Conservation (phyloP, 495 filamentous ascomycete species). For the Trichoderma reesei region DNA sequence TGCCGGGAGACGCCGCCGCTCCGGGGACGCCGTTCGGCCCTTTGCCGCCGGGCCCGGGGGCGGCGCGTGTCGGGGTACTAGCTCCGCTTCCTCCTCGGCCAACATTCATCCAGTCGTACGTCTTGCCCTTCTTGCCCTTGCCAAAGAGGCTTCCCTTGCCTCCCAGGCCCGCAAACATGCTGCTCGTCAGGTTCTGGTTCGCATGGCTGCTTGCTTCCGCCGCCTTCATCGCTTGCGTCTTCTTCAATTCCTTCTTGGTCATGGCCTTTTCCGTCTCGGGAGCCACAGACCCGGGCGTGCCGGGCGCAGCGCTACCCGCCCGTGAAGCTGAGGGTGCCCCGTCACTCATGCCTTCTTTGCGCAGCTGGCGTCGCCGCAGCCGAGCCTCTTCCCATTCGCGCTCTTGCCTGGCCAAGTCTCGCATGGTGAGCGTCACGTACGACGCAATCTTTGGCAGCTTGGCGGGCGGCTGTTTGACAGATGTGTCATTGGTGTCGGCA, state of each 20-base stretch:
- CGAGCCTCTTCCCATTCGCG: constrained; percentile 40
- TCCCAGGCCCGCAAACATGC: constrained; percentile 40
- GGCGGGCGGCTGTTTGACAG: constrained; percentile 10
- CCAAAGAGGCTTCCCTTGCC: constrained; percentile 29
- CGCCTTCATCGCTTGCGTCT: constrained; percentile 39
- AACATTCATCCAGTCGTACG: constrained; percentile 51
- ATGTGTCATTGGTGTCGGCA: constrained; percentile 17
- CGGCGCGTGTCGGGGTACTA: constrained; percentile 32
- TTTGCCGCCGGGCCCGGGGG: constrained; percentile 19
- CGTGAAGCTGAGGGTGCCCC: constrained; percentile 27
- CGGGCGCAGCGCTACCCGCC: constrained; percentile 25
- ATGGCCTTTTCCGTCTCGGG: constrained; percentile 38
- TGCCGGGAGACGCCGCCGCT: constrained; percentile 21
- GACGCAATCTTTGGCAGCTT: constrained; percentile 13
- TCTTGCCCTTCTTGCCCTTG: constrained; percentile 46
- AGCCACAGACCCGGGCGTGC: constrained; percentile 37
- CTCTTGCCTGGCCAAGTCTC: constrained; percentile 27
- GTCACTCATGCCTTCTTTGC: constrained; percentile 32
- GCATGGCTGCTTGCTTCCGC: constrained; percentile 45
- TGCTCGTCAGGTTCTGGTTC: constrained; percentile 45
- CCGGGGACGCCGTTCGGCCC: constrained; percentile 20
- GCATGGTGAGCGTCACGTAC: constrained; percentile 28
- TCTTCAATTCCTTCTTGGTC: constrained; percentile 51
- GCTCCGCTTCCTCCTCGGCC: constrained; percentile 32
- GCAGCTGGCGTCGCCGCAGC: constrained; percentile 37